Evolutionary conservation across 805 yeast species (phyloP).

Genomic region (Grigorovia transvaalensis): DNA sequence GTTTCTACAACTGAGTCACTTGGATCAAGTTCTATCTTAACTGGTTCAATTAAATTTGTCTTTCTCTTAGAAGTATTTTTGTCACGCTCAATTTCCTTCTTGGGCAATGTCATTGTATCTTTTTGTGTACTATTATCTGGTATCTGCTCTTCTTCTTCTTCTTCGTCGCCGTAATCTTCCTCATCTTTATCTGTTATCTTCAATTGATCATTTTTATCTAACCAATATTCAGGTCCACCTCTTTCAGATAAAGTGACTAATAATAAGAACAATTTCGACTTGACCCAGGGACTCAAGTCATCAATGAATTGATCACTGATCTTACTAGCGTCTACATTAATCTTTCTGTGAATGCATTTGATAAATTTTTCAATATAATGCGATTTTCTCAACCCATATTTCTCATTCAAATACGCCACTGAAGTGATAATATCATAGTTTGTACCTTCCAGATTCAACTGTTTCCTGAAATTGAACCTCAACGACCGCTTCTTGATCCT

Average conservation of each 20-base stretch:
- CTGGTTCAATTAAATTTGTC: not conserved
- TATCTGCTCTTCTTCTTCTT: not conserved
- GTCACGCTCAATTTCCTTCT: not conserved
- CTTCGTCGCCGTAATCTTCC: not conserved
- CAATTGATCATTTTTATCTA: conserved; percentile 18
- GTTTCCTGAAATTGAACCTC: conserved; percentile 14
- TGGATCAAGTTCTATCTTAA: not conserved
- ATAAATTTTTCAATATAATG: conserved; percentile 24
- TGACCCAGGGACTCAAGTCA: conserved; percentile 21
- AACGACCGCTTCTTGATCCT: conserved; percentile 6
- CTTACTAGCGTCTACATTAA: conserved; percentile 21
- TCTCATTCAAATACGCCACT: conserved; percentile 23
- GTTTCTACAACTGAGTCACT: too few species aligned
- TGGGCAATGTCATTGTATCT: not conserved
- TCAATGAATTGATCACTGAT: conserved; percentile 17
- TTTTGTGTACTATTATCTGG: not conserved
- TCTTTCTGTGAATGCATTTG: conserved; percentile 24
- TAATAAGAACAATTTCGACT: conserved; percentile 22
- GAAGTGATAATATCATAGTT: conserved; percentile 25
- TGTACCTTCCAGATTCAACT: conserved; percentile 19
- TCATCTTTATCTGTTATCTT: conserved; percentile 1
- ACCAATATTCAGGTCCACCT: conserved; percentile 31
- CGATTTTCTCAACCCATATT: conserved; percentile 24
- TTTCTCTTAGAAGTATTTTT: not conserved
- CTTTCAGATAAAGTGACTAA: conserved; percentile 24